Evolutionary conservation across 23 red algal species (phyloP).

Genomic region (Agarophyton chilense): DNA sequence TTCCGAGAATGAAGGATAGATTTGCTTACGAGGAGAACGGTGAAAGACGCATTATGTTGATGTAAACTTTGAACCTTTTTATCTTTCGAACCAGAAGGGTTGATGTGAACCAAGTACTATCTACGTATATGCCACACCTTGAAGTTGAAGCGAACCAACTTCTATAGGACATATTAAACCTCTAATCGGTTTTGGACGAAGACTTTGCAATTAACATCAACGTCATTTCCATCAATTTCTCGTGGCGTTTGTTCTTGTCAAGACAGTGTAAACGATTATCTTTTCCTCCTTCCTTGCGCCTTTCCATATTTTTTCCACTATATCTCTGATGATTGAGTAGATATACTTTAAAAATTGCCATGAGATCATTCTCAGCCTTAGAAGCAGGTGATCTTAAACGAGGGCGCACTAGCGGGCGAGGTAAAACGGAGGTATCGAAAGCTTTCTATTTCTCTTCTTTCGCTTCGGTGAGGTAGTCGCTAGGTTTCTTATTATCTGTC

Average conservation of each 20-base stretch:
- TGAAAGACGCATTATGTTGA: constrained; percentile 7
- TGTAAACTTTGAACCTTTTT: neutral
- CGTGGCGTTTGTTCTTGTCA: neutral
- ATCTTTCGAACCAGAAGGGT: constrained; percentile 9
- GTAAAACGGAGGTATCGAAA: too few relatives aligned
- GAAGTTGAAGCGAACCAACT: neutral
- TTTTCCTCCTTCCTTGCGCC: constrained; percentile 5
- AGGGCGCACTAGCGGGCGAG: too few relatives aligned
- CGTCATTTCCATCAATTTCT: constrained; percentile 6
- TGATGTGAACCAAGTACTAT: constrained; percentile 24
- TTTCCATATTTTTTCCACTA: neutral
- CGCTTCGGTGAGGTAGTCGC: too few relatives aligned
- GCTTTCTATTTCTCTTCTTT: too few relatives aligned
- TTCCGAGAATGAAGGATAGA: too few relatives aligned
- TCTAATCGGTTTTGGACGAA: neutral
- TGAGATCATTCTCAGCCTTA: too few relatives aligned
- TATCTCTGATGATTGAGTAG: neutral
- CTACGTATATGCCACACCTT: constrained; percentile 2
- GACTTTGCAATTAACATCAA: neutral
- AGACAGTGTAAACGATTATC: neutral
- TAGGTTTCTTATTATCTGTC: too few relatives aligned
- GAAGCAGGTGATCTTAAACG: too few relatives aligned
- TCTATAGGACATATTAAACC: neutral
- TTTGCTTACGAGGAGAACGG: constrained; percentile 34
- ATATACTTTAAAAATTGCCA: neutral